Base-by-base conservation (phyloP, 1,284 basidiomycete species). In the Garcileccinum viscosum region DNA sequence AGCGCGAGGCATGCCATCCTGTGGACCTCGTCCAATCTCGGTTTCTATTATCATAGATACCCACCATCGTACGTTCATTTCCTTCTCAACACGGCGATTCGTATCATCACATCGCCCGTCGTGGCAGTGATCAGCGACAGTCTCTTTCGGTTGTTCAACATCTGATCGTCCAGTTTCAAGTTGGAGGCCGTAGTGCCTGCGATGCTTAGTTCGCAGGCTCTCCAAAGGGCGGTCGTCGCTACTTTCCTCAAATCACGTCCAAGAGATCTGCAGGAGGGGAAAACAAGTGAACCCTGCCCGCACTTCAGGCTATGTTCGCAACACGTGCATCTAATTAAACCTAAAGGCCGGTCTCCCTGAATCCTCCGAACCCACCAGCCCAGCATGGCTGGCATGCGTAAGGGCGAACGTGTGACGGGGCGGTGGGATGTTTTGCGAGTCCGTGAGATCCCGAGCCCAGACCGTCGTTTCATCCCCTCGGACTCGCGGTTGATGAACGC, bases 81-180 rank as follows among this genome's bases (percentile, higher is more conserved):
- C 53, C 30, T 56, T 56, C 19, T 44, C 67, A 56, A 70, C n/a
- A 66, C 68, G 67, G 68, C 67, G 69, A 70, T 68, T 70, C 33
- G 47, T 11, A 24, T 32, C 30, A 63, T 40, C 33, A 33, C 62
- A 50, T 63, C 42, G 5, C 17, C 30, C 65, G 32, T 27, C 27
- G 19, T 19, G 38, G 67, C 60, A 9, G 22, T 47, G 67, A 69
- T 67, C 40, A 32, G n/a, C 8, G 40, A 69, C n/a, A 24, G 35
- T 30, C 17, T 56, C 40, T 40, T 27, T 56, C 27, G 30, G 19
- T 19, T n/a, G n/a, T 27, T 56, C 9, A 30, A 19, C 5, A 30
- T 19, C 53, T 56, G 27, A 56, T 56, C 27, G 53, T 56, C 17
- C n/a, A 30, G 30, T 56, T 32, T n/a, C n/a, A n/a, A n/a, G n/a